These are phyloP conservation scores for Nicotiana benthamiana DNA, from an alignment of 257 asterid species.

Conservation along the genomic window DNA sequence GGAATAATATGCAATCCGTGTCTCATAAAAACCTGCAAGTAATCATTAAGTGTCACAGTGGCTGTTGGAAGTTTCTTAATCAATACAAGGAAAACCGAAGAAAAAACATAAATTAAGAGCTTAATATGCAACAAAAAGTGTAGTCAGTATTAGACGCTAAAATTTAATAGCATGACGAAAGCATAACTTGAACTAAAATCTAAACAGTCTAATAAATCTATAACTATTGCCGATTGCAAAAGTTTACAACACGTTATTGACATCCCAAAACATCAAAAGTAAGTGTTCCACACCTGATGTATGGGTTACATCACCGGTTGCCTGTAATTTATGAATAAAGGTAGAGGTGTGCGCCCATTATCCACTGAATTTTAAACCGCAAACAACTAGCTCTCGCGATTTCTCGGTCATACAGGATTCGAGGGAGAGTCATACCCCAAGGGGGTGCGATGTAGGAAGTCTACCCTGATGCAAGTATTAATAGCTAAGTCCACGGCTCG, in stretches of 20 bases:
- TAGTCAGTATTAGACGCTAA: neutral
- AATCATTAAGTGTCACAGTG: neutral
- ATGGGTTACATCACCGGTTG: too few relatives aligned
- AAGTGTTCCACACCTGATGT: too few relatives aligned
- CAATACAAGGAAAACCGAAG: neutral
- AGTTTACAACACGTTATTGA: neutral
- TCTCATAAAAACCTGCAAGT: conserved; percentile 66
- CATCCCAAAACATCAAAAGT: neutral
- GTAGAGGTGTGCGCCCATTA: too few relatives aligned
- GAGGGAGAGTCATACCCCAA: too few relatives aligned
- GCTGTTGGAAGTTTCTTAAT: neutral
- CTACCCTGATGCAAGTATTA: too few relatives aligned
- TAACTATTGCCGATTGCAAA: neutral
- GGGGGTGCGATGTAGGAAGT: too few relatives aligned
- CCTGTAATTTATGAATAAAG: too few relatives aligned
- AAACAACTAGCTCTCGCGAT: neutral
- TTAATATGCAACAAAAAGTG: neutral
- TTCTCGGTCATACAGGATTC: too few relatives aligned
- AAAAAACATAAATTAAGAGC: neutral
- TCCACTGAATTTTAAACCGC: neutral
- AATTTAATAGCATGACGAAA: neutral
- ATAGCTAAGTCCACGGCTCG: too few relatives aligned
- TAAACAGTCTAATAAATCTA: neutral
- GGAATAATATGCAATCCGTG: conserved; percentile 79
- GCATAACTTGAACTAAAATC: neutral